A percentile compares a stretch with the other conserved stretches of the same genome.
These are phyloP conservation scores for Alternaria viburni DNA, from an alignment of 2,329 filamentous ascomycete species.

Conservation along the genomic window DNA sequence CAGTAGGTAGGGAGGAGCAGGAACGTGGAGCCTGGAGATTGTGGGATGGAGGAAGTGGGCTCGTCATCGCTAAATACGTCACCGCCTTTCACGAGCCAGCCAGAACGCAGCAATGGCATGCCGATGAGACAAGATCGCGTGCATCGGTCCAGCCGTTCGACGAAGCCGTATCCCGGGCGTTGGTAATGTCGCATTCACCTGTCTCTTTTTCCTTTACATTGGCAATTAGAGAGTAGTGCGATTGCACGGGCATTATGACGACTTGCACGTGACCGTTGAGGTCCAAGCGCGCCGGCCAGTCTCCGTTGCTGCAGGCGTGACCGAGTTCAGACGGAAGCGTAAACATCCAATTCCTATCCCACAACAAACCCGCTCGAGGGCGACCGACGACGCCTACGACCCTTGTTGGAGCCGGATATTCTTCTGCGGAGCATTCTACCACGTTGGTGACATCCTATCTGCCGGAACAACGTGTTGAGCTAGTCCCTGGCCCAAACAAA, in stretches of 20 bases:
- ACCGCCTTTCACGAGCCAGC: constrained; percentile 43
- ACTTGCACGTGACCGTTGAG: constrained; percentile 15
- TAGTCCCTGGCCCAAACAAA: constrained; percentile 22
- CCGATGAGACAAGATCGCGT: constrained; percentile 2
- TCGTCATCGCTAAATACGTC: constrained; percentile 47
- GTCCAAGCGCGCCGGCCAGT: constrained; percentile 19
- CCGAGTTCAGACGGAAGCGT: constrained; percentile 25
- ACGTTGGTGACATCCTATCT: constrained; percentile 12
- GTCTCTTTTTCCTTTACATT: not conserved
- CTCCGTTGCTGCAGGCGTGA: constrained; percentile 27
- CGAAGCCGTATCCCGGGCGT: not conserved
- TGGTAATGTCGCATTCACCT: not conserved
- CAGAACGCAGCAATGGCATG: constrained; percentile 11
- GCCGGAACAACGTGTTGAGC: constrained; percentile 14
- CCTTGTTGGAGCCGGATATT: constrained; percentile 25
- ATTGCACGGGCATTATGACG: constrained; percentile 13
- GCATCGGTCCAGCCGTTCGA: constrained; percentile 6
- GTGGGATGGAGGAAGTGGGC: constrained; percentile 36
- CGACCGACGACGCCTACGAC: constrained; percentile 24
- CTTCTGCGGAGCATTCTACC: constrained; percentile 17
- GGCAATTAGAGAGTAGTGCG: constrained; percentile 7
- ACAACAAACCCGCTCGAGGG: constrained; percentile 34
- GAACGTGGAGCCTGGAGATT: constrained; percentile 30
- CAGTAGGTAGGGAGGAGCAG: constrained; percentile 17
- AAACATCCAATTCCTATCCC: constrained; percentile 26